A percentile compares a stretch with the other conserved stretches of the same genome.
Conservation (phyloP, 768 basidiomycete species). For the Mycena sanguinolenta region DNA sequence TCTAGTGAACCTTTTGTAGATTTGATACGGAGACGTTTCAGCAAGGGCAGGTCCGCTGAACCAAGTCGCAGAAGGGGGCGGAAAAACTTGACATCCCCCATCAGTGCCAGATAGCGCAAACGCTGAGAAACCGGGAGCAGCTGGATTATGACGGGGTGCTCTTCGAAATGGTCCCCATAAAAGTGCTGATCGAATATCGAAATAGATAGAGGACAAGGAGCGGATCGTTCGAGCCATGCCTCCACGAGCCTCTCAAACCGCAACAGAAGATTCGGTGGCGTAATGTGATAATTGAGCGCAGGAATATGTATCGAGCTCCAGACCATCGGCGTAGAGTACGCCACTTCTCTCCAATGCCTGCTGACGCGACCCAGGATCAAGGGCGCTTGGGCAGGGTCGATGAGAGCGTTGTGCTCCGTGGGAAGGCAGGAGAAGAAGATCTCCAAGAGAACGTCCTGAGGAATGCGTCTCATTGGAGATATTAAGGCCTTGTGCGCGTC, state of each 20-base stretch:
- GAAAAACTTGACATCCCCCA: too few relatives aligned
- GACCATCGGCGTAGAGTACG: slow-evolving; percentile 11
- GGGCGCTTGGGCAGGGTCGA: slow-evolving; percentile 10
- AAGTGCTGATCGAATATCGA: slow-evolving; percentile 2
- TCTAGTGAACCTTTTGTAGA: not conserved
- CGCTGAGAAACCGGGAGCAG: too few relatives aligned
- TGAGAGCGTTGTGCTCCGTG: not conserved
- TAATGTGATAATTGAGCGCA: too few relatives aligned
- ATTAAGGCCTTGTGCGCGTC: too few relatives aligned
- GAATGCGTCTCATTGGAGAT: not conserved
- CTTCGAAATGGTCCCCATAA: not conserved
- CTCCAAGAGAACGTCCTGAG: slow-evolving; percentile 22
- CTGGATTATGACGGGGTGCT: not conserved
- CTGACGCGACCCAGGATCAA: not conserved
- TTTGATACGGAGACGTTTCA: not conserved
- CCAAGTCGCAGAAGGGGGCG: not conserved
- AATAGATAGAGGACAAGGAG: not conserved
- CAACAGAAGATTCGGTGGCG: not conserved
- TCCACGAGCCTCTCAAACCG: not conserved
- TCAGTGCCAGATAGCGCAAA: too few relatives aligned
- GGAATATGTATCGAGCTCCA: slow-evolving; percentile 23
- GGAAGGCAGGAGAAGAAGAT: slow-evolving; percentile 22
- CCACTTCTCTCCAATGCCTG: too few relatives aligned
- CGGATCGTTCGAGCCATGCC: slow-evolving; percentile 8
- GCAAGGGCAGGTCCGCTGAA: not conserved